phyloP scores from a whole-genome alignment of 176 grass and related monocot species.

The Triticum dicoccoides region DNA sequence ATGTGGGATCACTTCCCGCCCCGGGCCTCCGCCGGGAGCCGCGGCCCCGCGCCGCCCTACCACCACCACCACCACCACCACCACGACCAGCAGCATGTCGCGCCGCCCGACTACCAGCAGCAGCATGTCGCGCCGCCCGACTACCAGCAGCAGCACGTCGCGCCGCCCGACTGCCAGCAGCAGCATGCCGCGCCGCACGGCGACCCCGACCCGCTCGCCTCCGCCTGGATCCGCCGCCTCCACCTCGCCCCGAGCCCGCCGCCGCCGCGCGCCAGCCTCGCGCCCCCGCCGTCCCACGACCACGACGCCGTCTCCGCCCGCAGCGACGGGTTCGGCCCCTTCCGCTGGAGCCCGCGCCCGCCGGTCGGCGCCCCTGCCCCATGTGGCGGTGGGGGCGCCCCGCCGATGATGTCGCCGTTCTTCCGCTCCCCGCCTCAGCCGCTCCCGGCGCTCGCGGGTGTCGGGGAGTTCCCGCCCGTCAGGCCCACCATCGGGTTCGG shows the following conservation, averaged over 20 bases:
- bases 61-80: background rate
- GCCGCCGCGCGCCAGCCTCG: background rate
- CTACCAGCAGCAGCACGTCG: background rate
- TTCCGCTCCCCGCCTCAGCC: slow-evolving; percentile 38
- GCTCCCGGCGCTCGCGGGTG: background rate
- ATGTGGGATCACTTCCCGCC: slow-evolving; percentile 41
- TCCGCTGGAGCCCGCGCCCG: slow-evolving; percentile 12
- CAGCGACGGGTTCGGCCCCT: slow-evolving; percentile 25
- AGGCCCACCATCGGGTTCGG: slow-evolving; percentile 17
- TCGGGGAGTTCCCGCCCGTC: slow-evolving; percentile 2
- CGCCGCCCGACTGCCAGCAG: background rate
- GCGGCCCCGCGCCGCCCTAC: background rate
- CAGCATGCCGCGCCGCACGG: background rate
- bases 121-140: too few species aligned
- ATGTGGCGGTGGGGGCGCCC: background rate
- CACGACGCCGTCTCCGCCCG: slow-evolving; percentile 33
- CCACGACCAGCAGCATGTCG: background rate
- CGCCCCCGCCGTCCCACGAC: background rate
- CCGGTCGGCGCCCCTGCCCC: background rate
- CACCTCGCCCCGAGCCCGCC: slow-evolving; percentile 28
- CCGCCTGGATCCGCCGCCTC: slow-evolving; percentile 61
- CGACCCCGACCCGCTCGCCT: slow-evolving; percentile 40
- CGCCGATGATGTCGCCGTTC: slow-evolving; percentile 41
- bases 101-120: background rate
- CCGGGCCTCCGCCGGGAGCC: slow-evolving; percentile 32